Conservation (phyloP, 257 asterid species). For the Agastache rugosa region DNA sequence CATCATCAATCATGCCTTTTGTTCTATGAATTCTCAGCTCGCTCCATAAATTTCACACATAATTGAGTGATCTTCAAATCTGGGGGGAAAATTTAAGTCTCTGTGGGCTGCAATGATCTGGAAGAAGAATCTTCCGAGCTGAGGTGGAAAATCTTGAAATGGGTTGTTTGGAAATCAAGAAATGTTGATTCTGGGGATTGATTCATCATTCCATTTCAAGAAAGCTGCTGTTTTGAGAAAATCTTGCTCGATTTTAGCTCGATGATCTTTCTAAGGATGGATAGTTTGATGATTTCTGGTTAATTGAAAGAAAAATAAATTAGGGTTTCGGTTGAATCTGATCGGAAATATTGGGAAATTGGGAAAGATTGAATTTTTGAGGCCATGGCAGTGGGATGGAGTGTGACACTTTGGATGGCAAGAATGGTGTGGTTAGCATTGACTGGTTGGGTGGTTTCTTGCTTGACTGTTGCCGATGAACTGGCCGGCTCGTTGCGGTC, state of each 20-base stretch:
- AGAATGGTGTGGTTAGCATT: conserved; percentile 67
- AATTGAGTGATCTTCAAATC: conserved; percentile 7
- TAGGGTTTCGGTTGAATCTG: conserved; percentile 13
- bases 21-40: neutral
- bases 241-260: conserved; percentile 18
- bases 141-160: conserved; percentile 23
- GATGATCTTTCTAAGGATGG: neutral
- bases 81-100: neutral
- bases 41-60: neutral
- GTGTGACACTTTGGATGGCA: conserved; percentile 58
- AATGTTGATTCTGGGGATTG: conserved; percentile 11
- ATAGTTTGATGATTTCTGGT: conserved; percentile 17
- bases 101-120: conserved; percentile 17
- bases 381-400: conserved; percentile 73
- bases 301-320: neutral
- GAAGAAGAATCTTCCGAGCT: conserved; percentile 2
- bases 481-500: conserved; percentile 59
- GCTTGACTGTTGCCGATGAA: conserved; percentile 82
- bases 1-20: neutral
- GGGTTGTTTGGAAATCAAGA: conserved; percentile 29
- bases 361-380: conserved; percentile 12
- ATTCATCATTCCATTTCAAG: conserved; percentile 19
- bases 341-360: conserved; percentile 8
- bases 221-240: conserved; percentile 29
- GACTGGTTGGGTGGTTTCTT: conserved; percentile 67